phyloP scores from a whole-genome alignment of 345 rosid genomes.

The Moricandia arvensis region DNA sequence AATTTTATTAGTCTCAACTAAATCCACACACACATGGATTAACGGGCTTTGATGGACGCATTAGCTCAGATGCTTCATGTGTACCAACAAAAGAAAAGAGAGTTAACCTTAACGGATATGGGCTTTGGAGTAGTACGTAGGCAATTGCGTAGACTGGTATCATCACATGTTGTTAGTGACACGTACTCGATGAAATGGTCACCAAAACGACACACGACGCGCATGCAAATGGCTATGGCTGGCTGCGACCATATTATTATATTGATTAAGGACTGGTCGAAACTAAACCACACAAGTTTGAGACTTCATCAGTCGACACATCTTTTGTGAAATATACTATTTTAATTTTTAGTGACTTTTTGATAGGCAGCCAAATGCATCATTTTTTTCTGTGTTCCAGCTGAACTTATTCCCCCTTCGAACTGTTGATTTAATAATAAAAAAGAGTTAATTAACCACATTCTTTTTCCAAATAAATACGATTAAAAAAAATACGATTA shows the following conservation, averaged over 20 bases:
- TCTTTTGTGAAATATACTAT: too few relatives aligned
- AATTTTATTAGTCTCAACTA: too few relatives aligned
- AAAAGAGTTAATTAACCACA: too few relatives aligned
- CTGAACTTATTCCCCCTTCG: background rate
- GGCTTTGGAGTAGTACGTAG: too few relatives aligned
- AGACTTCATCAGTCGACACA: conserved; percentile 23
- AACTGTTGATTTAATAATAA: too few relatives aligned
- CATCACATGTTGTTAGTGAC: conserved; percentile 7
- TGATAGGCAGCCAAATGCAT: background rate
- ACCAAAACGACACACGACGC: conserved; percentile 12
- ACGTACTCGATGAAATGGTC: conserved; percentile 21
- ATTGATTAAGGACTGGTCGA: conserved; percentile 10
- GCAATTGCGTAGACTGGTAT: background rate
- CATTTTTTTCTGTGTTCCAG: background rate
- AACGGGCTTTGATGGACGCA: too few relatives aligned
- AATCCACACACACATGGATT: too few relatives aligned
- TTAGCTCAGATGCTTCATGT: too few relatives aligned
- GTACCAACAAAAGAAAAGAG: too few relatives aligned
- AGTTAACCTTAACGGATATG: too few relatives aligned
- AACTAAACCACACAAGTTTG: conserved; percentile 20
- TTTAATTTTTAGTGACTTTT: background rate
- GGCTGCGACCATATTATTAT: background rate
- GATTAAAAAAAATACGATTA: too few relatives aligned
- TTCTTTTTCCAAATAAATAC: too few relatives aligned
- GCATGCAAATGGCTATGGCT: conserved; percentile 27